Evolutionary conservation across 768 basidiomycete genomes (phyloP).

Genomic region (Tephrocybe sp.): DNA sequence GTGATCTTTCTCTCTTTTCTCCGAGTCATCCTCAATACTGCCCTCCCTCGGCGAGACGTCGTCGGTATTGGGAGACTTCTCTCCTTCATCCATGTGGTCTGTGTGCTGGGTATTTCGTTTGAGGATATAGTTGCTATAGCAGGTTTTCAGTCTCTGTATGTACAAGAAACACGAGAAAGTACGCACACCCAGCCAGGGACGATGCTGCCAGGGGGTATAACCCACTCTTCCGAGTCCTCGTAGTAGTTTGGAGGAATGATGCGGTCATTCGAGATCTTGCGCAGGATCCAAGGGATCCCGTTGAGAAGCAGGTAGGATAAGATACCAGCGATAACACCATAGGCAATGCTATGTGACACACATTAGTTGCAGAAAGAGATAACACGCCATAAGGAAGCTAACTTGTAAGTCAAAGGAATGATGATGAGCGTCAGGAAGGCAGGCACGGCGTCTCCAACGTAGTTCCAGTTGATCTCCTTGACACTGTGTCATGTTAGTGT

Average conservation of each 20-base stretch:
- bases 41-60: not conserved
- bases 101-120: not conserved
- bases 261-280: constrained; percentile 55
- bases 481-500: constrained; percentile 42
- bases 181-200: constrained; percentile 70
- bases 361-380: not conserved
- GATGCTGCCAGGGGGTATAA: constrained; percentile 69
- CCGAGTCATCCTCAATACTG: not conserved
- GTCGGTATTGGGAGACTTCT: not conserved
- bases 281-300: constrained; percentile 59
- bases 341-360: constrained; percentile 75
- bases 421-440: constrained; percentile 82
- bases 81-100: not conserved
- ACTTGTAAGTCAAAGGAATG: constrained; percentile 82
- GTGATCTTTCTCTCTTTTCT: constrained; percentile 6
- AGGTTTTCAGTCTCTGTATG: not conserved
- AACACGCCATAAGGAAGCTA: constrained; percentile 19
- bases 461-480: constrained; percentile 87
- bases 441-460: constrained; percentile 83
- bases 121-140: not conserved
- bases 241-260: constrained; percentile 66
- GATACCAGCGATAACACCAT: constrained; percentile 85
- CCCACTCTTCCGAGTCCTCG: constrained; percentile 67
- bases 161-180: not conserved
- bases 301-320: constrained; percentile 72